phyloP scores from a whole-genome alignment of 2,329 filamentous ascomycete genomes.

The Diplodia intermedia region DNA sequence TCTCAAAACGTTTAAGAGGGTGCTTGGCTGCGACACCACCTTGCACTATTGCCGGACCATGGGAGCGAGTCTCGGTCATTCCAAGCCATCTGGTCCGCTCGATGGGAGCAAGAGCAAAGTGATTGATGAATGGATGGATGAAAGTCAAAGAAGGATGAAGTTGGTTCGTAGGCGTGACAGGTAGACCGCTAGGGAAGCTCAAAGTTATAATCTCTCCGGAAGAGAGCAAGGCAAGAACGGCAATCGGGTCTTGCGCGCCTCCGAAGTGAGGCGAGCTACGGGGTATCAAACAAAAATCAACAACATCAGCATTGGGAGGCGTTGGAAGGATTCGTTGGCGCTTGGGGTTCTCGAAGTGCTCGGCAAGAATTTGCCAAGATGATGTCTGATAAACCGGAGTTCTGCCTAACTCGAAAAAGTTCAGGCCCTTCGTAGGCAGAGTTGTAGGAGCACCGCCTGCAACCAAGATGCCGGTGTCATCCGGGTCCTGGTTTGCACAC shows the following conservation, averaged over 20 bases:
- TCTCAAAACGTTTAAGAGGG: constrained; percentile 77
- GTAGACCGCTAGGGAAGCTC: constrained; percentile 90
- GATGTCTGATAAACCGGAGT: constrained; percentile 93
- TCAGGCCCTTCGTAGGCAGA: constrained; percentile 75
- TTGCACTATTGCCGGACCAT: constrained; percentile 77
- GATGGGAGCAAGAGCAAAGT: constrained; percentile 73
- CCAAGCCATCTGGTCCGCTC: constrained; percentile 85
- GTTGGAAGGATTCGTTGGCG: constrained; percentile 73
- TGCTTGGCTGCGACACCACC: constrained; percentile 78
- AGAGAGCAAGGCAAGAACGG: constrained; percentile 76
- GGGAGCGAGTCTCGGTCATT: constrained; percentile 81
- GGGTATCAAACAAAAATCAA: constrained; percentile 84
- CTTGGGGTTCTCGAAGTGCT: constrained; percentile 80
- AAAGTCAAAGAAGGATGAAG: constrained; percentile 86
- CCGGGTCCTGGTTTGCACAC: constrained; percentile 93
- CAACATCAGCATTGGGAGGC: constrained; percentile 76
- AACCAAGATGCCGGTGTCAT: constrained; percentile 88
- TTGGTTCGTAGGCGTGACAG: constrained; percentile 91
- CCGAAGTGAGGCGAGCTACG: constrained; percentile 83
- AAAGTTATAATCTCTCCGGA: constrained; percentile 90
- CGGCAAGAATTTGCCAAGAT: constrained; percentile 80
- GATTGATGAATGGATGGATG: constrained; percentile 86
- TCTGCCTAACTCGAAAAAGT: constrained; percentile 85
- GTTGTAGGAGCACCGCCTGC: constrained; percentile 78
- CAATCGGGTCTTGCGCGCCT: constrained; percentile 89